Base-by-base conservation (phyloP, 495 filamentous ascomycete species). In the Articulospora tetracladia region DNA sequence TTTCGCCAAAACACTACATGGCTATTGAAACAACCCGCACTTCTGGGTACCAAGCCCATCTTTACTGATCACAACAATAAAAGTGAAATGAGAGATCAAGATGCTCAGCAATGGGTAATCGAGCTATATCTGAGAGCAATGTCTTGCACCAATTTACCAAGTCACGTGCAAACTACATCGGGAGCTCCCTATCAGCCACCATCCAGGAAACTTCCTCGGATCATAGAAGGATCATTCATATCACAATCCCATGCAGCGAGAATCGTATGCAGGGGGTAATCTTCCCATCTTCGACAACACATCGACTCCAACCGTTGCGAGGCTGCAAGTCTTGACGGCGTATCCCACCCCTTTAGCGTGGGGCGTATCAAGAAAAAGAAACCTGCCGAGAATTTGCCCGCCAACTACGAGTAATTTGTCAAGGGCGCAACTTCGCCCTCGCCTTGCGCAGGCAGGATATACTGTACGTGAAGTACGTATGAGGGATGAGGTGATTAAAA, bases 301-400 rank as follows among this genome's bases (percentile, higher is more conserved):
- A 24, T 47, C 17, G 19, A 47, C 19, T 17, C 41, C 17, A n/a
- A n/a, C 20, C 41, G 7, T 3, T 32, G 30, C 7, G 15, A n/a
- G 7, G 41, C 41, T 23, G 20, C 41, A n/a, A 50, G 6, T 17
- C 17, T 24, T 39, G 13, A n/a, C 46, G n/a, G 44, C 56, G 24
- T 36, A 48, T 49, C 22, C 34, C 15, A 27, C 36, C 13, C 47
- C 25, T 28, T 19, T 17, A 30, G 62, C 62, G 58, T 60, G 59
- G 63, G 63, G 59, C 59, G 59, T 62, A 62, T 66, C 59, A 52
- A 46, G 27, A 46, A 55, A 62, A 62, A 66, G 53, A 32, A 59
- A 66, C 62, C 24, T 20, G 6, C 63, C 63, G 63, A 66, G 39
- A 60, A 66, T 62, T 62, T 56, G 55, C 50, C 63, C 59, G 50